Evolutionary conservation across 1,284 basidiomycete genomes (phyloP).

Genomic region (Pyrrhoderma lamaoense): DNA sequence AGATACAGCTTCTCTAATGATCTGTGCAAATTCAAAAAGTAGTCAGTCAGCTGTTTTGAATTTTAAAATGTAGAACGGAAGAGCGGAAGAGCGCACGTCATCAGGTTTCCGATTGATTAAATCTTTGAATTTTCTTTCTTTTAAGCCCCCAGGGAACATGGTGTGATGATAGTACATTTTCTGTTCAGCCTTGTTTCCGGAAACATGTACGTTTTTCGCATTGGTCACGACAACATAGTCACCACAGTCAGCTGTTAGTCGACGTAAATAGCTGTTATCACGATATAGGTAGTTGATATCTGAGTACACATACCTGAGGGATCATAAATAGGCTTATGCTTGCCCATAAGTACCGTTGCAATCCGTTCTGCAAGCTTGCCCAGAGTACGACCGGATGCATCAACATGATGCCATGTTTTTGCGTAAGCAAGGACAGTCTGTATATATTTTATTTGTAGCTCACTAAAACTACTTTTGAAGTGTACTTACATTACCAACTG

Average conservation of each 20-base stretch:
- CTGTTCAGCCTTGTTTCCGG: conserved; percentile 86
- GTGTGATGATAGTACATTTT: conserved; percentile 86
- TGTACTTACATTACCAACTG: conserved; percentile 24
- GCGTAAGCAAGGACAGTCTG: conserved; percentile 92
- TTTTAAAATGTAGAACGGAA: background rate
- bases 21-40: conserved; percentile 40
- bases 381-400: conserved; percentile 83
- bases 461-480: background rate
- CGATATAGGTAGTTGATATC: background rate
- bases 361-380: conserved; percentile 93
- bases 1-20: conserved; percentile 90
- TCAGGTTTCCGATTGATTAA: conserved; percentile 86
- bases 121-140: conserved; percentile 77
- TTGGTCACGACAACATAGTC: conserved; percentile 98
- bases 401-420: conserved; percentile 93
- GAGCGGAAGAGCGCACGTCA: conserved; percentile 57
- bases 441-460: conserved; percentile 4
- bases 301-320: conserved; percentile 56
- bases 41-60: conserved; percentile 9
- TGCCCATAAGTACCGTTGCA: conserved; percentile 95
- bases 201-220: conserved; percentile 77
- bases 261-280: background rate
- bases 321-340: conserved; percentile 98
- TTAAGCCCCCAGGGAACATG: conserved; percentile 91
- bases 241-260: conserved; percentile 75